These are phyloP conservation scores for Lichtheimia corymbifera DNA, from an alignment of 371 early-diverging fungal genomes.

Conservation along the genomic window DNA sequence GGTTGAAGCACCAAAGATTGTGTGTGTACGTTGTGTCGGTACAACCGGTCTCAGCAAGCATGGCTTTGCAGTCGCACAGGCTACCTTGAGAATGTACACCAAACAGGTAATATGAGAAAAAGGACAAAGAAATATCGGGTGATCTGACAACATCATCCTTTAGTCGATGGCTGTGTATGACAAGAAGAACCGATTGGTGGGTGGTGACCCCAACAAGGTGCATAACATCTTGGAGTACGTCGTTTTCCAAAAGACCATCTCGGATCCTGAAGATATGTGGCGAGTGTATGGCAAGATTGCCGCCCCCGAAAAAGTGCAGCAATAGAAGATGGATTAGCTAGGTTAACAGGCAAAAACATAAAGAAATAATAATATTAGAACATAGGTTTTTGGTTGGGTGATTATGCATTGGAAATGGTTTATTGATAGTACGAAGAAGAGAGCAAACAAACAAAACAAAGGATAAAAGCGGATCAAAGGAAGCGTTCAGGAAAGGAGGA, in stretches of 20 bases:
- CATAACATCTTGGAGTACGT: conserved; percentile 67
- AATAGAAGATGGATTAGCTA: conserved; percentile 13
- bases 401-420: too few relatives aligned
- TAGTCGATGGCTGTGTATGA: conserved; percentile 65
- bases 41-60: conserved; percentile 45
- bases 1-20: conserved; percentile 61
- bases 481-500: too few relatives aligned
- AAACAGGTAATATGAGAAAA: conserved; percentile 48
- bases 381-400: too few relatives aligned
- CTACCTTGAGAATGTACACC: conserved; percentile 68
- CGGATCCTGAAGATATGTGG: conserved; percentile 70
- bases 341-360: too few relatives aligned
- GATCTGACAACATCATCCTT: neutral
- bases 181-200: conserved; percentile 58
- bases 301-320: conserved; percentile 40
- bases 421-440: too few relatives aligned
- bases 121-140: neutral
- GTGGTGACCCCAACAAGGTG: conserved; percentile 59
- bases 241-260: conserved; percentile 71
- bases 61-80: conserved; percentile 65
- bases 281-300: conserved; percentile 71
- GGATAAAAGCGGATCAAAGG: too few relatives aligned
- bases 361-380: too few relatives aligned
- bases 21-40: conserved; percentile 61
- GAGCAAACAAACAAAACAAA: too few relatives aligned